A percentile compares a stretch with the other conserved stretches of the same genome.
phyloP scores from a whole-genome alignment of 345 rosid genomes.

The Abelmoschus esculentus region DNA sequence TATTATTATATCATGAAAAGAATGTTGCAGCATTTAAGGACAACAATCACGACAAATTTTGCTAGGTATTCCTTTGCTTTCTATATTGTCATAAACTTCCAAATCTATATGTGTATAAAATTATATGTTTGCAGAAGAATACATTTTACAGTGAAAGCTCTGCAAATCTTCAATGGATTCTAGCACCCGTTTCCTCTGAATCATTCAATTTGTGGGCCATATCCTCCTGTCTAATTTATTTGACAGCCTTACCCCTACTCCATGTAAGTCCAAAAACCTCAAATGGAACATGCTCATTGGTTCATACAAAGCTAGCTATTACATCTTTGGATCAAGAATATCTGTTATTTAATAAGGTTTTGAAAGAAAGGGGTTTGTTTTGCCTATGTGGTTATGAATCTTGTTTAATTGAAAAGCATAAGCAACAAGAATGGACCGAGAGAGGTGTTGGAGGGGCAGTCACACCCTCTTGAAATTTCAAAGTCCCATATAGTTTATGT shows the following conservation, averaged over 20 bases:
- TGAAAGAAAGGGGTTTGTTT: not conserved
- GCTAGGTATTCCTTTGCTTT: slow-evolving; percentile 27
- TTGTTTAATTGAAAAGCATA: not conserved
- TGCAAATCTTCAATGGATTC: slow-evolving; percentile 30
- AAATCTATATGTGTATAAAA: slow-evolving; percentile 29
- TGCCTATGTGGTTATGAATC: not conserved
- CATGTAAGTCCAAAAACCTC: slow-evolving; percentile 18
- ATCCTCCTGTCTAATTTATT: slow-evolving; percentile 15
- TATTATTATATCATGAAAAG: slow-evolving; percentile 16
- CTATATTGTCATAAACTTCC: slow-evolving; percentile 29
- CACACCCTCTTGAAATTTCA: no score
- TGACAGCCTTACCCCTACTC: not conserved
- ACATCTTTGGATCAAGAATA: not conserved
- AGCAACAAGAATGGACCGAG: not conserved
- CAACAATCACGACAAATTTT: slow-evolving; percentile 46
- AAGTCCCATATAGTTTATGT: no score
- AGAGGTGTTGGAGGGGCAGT: no score
- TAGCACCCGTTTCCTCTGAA: slow-evolving; percentile 32
- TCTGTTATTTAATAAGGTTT: no score
- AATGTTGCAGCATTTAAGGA: slow-evolving; percentile 58
- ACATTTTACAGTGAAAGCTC: slow-evolving; percentile 17
- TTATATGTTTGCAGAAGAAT: slow-evolving; percentile 4
- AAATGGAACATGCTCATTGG: slow-evolving; percentile 6
- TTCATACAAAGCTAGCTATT: slow-evolving; percentile 13
- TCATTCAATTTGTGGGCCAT: slow-evolving; percentile 41